Evolutionary conservation across 257 asterid genomes (phyloP), one percentile per base, ranked within the genome.

Genomic region (Leptodermis oblonga): DNA sequence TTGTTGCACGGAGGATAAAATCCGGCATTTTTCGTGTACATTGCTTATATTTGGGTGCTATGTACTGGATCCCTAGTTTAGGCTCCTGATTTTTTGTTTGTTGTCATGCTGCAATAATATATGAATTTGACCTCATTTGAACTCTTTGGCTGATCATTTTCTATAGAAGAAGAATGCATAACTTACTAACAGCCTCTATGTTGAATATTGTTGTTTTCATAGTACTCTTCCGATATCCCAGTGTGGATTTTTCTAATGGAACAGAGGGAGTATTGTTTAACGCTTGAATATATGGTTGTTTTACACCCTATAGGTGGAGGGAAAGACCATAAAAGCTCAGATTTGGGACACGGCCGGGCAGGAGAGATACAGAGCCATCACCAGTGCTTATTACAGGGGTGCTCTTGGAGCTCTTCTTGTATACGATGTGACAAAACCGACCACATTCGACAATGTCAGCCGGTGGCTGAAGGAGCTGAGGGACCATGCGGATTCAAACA

Each of bases 291-390:
- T 58, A 14, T 42, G 12, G 22, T 31, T 25, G 43, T 52, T 33
- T 36, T 58, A 10, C 23, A 10, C 46, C n/a, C 23, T 71, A 9
- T 65, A 88, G 91, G 96, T 92, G n/a, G 98, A 92, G 82, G 97
- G 90, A 69, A 86, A 92, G 82, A 90, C 95, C 2, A 81, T 92
- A 65, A 92, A 92, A 83, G 92, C 98, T 78, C 98, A 92, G 76
- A 92, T 92, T 61, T 92, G 98, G 98, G 98, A 92, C 88, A 92
- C 98, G 1, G 98, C 98, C 52, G 98, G 97, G n/a, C 98, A 92
- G 77, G 98, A 90, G 81, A 86, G 98, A 75, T 92, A 92, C 85
- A 78, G 98, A 59, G 98, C 98, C 77, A 92, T 92, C 33, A 92
- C 98, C 70, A 90, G 98, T 77, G 98, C 98, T 25, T 92, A 92